Base-by-base conservation (phyloP, 2,329 filamentous ascomycete species). In the Ascochyta pisi region DNA sequence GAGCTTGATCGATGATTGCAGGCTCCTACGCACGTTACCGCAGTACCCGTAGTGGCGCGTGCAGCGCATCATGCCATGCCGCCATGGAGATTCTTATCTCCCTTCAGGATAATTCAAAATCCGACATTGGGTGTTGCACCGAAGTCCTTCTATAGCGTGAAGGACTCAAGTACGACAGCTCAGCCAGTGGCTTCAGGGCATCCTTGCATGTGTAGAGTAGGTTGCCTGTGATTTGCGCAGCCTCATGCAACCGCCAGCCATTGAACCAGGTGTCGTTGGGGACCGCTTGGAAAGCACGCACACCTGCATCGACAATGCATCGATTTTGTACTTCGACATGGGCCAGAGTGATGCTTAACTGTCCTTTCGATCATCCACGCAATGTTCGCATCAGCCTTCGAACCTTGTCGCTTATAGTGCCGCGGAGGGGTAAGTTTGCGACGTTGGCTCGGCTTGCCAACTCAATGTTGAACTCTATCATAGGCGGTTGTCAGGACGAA, bases 1-100 rank as follows among this genome's bases (percentile, higher is more conserved):
- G 12, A 50, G 60, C 61, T 62, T 63, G 56, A 57, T 65, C 65
- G 59, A 42, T 54, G 37, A 44, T 41, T 62, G 62, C 61, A 65
- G 62, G 45, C 55, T 65, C 60, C 60, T 27, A 13, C 43, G 27
- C 40, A 39, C 31, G 15, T 46, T 22, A 19, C 47, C 15, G 38
- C 47, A 43, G 31, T 57, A 65, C 44, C 64, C 61, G 45, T 60
- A 34, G 55, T 53, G 54, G 58, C 58, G 42, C 50, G 39, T 58
- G 48, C 47, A 53, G 59, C 48, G 50, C 55, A 43, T 38, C 48
- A 42, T 42, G 47, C 42, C 26, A 43, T 51, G n/a, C 33, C 35
- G 38, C 54, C 38, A 47, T 50, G 55, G 19, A 52, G 10, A 37
- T 56, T 50, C 63, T 47, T 58, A 34, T 53, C 49, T 50, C 33